These are phyloP conservation scores for Schizophyllum amplum DNA, from an alignment of 1,284 basidiomycete genomes.

Conservation along the genomic window DNA sequence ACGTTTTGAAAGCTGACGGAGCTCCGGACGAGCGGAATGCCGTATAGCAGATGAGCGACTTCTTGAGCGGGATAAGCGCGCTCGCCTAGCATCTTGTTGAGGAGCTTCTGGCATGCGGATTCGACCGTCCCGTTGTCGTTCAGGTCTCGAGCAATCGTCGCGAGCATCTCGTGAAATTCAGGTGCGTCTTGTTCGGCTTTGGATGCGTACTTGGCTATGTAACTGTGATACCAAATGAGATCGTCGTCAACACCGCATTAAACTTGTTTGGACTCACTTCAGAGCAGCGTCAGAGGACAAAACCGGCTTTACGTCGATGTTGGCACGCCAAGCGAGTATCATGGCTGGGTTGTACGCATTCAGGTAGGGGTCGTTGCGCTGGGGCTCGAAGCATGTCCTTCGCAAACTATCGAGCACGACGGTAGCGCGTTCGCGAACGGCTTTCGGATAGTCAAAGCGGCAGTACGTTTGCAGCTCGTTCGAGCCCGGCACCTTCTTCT, in stretches of 20 bases:
- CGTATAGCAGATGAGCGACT: conserved; percentile 13
- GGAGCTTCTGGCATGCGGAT: conserved; percentile 13
- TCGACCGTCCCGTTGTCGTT: not conserved
- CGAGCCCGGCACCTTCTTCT: conserved; percentile 9
- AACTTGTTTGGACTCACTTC: conserved; percentile 9
- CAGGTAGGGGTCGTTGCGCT: conserved; percentile 13
- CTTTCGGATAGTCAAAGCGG: conserved; percentile 13
- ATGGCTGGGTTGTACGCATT: conserved; percentile 13
- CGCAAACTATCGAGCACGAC: conserved; percentile 10
- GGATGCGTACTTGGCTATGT: conserved; percentile 13
- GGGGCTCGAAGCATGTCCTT: conserved; percentile 11
- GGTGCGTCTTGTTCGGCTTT: conserved; percentile 13
- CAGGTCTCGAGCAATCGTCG: conserved; percentile 1
- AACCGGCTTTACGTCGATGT: conserved; percentile 17
- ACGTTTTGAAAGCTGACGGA: conserved; percentile 10
- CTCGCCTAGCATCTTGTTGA: conserved; percentile 17
- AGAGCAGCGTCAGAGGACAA: conserved; percentile 14
- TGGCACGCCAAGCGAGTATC: conserved; percentile 15
- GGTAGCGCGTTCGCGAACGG: conserved; percentile 2
- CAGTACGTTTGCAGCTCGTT: conserved; percentile 5
- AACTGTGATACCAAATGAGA: conserved; percentile 1
- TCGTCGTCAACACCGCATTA: not conserved
- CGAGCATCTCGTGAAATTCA: conserved; percentile 8
- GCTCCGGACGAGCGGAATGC: conserved; percentile 12
- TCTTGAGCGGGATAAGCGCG: conserved; percentile 15